phyloP scores from a whole-genome alignment of 768 basidiomycete species.

The Tulasnella calospora region DNA sequence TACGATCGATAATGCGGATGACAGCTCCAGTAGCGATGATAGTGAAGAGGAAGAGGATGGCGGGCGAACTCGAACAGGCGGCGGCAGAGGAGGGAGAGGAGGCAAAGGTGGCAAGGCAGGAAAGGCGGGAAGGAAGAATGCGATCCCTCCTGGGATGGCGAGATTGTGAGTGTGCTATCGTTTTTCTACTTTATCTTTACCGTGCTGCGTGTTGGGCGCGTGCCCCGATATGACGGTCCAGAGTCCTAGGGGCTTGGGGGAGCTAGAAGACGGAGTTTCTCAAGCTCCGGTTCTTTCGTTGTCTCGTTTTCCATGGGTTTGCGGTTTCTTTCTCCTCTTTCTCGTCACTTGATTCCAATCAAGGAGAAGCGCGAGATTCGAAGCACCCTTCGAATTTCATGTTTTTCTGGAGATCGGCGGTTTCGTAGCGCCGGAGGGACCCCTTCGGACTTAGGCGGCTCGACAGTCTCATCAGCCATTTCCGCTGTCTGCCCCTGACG shows the following conservation, averaged over 20 bases:
- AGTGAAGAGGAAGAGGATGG: neutral
- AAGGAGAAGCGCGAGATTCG: neutral
- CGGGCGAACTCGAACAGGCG: neutral
- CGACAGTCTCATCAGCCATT: neutral
- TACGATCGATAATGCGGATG: neutral
- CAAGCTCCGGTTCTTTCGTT: neutral
- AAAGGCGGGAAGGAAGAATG: constrained; percentile 9
- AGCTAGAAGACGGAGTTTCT: constrained; percentile 4
- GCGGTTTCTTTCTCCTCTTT: neutral
- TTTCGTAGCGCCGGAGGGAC: neutral
- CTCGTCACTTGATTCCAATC: neutral
- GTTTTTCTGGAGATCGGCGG: neutral
- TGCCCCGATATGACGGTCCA: neutral
- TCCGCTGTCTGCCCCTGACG: neutral
- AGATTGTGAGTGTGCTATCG: constrained; percentile 5
- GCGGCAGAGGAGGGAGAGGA: neutral
- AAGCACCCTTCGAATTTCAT: neutral
- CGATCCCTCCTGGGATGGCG: neutral
- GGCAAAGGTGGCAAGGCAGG: neutral
- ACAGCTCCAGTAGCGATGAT: constrained; percentile 6
- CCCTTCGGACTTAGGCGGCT: neutral
- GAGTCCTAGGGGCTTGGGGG: neutral
- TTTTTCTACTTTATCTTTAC: neutral
- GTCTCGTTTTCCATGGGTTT: neutral
- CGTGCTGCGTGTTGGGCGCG: neutral